Evolutionary conservation across 129 eudicot species (phyloP), one percentile per base, ranked within the genome.

Genomic region (Artemisia tridentata): DNA sequence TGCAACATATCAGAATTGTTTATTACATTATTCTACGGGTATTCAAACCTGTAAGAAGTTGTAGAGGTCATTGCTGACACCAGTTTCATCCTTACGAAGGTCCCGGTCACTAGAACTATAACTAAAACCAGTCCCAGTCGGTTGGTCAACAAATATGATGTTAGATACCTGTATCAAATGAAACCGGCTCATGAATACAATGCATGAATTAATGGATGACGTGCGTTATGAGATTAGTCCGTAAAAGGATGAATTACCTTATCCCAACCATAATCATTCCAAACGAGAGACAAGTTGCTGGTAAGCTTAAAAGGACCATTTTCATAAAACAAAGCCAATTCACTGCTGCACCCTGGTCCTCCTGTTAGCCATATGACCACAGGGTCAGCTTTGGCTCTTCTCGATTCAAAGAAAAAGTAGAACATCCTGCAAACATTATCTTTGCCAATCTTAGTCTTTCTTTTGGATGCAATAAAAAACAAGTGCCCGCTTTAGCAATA

Each of bases 261-360:
- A 76, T 90, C 99, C 99, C 99, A 95, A 5, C 99, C 97, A 65
- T 78, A 86, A 51, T 88, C 86, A 77, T 95, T 95, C 97, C 96
- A 90, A 14, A 68, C 69, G 63, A 95, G 93, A 49, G 96, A 80
- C 73, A 87, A 38, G 78, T 87, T 80, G 51, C 88, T 72, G 51
- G 90, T 66, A 7, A 95, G 29, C 56, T 87, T 84, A 66, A 85
- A 95, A 67, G 97, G 99, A 53, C 97, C 99, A 70, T 95, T 95
- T 78, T 95, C 99, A 62, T 90, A 95, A 45, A 95, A 95, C 80
- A 95, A 45, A 52, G 99, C 99, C 45, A 95, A 34, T 65, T 83
- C 87, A 71, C 97, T 81, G 58, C 99, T 82, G 55, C 99, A 95
- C 6, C 99, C 99, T 43, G 97, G 97, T 43, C 97, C 97, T 72